Conservation (phyloP, 148 eudicot species). For the Arbutus unedo region DNA sequence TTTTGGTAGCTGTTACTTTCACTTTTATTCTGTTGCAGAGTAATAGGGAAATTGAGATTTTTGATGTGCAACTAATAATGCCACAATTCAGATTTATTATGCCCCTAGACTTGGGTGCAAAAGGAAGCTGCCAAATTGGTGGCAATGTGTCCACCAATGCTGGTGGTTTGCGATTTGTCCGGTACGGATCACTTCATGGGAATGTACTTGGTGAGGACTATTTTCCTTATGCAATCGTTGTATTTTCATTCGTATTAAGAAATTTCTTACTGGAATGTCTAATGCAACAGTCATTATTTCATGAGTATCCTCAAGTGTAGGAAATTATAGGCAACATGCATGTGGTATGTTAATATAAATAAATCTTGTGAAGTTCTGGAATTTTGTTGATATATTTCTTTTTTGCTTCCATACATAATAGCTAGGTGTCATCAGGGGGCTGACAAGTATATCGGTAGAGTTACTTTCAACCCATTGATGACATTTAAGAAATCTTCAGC, state of each 20-base stretch:
- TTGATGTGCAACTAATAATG: background rate
- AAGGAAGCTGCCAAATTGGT: constrained; percentile 99
- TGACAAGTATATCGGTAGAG: background rate
- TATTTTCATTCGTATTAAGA: background rate
- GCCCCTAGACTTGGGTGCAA: constrained; percentile 99
- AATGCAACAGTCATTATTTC: background rate
- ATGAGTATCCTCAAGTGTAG: background rate
- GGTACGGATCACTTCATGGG: constrained; percentile 97
- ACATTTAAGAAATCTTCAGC: background rate
- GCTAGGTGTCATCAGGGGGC: background rate
- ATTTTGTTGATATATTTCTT: background rate
- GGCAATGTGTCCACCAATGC: constrained; percentile 98
- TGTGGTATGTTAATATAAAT: background rate
- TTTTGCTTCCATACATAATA: background rate
- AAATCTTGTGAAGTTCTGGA: background rate
- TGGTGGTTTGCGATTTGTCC: constrained; percentile 90
- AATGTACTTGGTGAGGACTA: constrained; percentile 72
- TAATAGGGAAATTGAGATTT: constrained; percentile 1
- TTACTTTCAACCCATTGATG: too few species aligned
- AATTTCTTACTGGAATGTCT: background rate
- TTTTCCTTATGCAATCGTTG: background rate
- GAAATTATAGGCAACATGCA: constrained; percentile 8
- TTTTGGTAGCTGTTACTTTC: constrained; percentile 1
- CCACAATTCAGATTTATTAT: constrained; percentile 62
- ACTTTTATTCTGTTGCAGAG: constrained; percentile 9